phyloP scores from a whole-genome alignment of 495 filamentous ascomycete genomes.

The Tuber borchii region DNA sequence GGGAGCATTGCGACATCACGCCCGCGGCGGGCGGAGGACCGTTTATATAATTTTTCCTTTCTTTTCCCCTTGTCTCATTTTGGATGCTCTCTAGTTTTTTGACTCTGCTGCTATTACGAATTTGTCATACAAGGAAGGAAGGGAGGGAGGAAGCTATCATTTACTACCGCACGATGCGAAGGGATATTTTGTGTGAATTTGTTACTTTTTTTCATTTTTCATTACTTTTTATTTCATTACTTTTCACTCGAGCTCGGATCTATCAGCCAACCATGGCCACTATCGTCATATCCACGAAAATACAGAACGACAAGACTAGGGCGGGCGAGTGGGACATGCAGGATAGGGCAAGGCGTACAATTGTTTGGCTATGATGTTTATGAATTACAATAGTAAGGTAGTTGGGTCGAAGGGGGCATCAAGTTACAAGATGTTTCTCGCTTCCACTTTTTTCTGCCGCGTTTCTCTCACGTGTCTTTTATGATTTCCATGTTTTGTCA shows the following conservation, averaged over 20 bases:
- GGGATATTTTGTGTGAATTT: neutral
- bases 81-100: neutral
- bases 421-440: neutral
- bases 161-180: neutral
- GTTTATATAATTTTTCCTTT: neutral
- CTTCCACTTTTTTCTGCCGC: neutral
- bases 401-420: neutral
- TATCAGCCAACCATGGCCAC: neutral
- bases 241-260: neutral
- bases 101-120: neutral
- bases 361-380: neutral
- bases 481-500: neutral
- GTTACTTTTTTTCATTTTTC: neutral
- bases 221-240: neutral
- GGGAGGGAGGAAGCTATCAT: neutral
- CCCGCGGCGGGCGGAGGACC: neutral
- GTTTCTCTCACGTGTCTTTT: neutral
- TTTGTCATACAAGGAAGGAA: neutral
- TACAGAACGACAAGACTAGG: neutral
- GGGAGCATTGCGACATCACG: neutral
- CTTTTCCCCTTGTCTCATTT: neutral
- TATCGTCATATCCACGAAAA: neutral
- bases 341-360: neutral
- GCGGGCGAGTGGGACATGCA: neutral
- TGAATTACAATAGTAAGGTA: neutral